Conservation (phyloP, 2,329 filamentous ascomycete genomes). For the Paraphoma chrysanthemicola region DNA sequence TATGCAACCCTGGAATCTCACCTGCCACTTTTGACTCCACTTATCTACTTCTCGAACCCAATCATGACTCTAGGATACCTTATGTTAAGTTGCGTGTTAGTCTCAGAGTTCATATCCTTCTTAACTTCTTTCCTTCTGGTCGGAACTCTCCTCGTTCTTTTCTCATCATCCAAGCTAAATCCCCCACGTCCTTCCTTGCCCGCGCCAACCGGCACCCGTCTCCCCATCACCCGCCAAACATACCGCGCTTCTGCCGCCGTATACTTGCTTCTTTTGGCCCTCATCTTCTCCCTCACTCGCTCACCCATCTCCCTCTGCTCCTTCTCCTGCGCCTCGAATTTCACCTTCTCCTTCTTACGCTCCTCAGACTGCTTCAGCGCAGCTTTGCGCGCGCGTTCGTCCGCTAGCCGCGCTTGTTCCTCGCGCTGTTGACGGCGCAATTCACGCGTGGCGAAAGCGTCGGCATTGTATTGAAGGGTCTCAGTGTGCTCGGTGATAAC, state of each 20-base stretch:
- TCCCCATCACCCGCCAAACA: not conserved
- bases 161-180: too few species aligned
- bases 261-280: not conserved
- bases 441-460: not conserved
- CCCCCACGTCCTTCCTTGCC: not conserved
- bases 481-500: not conserved
- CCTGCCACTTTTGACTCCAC: too few species aligned
- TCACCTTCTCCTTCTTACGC: not conserved
- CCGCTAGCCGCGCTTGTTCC: not conserved
- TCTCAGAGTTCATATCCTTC: too few species aligned
- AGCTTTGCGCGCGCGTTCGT: not conserved
- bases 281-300: not conserved
- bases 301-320: not conserved
- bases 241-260: not conserved
- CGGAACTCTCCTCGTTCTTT: too few species aligned
- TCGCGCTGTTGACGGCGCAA: not conserved
- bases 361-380: not conserved
- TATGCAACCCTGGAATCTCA: too few species aligned
- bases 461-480: not conserved
- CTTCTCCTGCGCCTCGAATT: not conserved
- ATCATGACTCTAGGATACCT: too few species aligned
- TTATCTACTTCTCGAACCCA: too few species aligned
- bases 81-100: too few species aligned
- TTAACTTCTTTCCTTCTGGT: too few species aligned
- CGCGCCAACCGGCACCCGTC: not conserved